Conservation (phyloP, 2,329 filamentous ascomycete species). For the Coniochaeta prunicola region DNA sequence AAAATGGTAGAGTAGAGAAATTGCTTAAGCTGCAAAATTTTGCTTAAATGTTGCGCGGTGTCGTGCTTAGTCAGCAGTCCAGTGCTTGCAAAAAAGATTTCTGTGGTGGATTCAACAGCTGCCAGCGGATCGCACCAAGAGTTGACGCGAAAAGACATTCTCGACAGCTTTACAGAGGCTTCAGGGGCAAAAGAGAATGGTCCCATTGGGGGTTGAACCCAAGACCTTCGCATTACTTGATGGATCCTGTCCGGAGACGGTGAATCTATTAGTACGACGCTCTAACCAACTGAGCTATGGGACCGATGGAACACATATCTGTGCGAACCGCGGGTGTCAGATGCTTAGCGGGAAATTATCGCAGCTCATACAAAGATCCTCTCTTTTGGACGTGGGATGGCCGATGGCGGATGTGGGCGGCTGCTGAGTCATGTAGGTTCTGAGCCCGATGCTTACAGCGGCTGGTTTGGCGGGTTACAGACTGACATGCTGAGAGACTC, state of each 20-base stretch:
- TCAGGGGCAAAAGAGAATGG: neutral
- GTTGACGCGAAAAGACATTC: neutral
- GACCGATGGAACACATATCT: neutral
- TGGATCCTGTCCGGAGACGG: neutral
- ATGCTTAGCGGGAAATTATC: too few relatives aligned
- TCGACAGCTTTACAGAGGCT: too few relatives aligned
- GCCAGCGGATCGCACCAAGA: neutral
- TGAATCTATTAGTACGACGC: slow-evolving; percentile 1
- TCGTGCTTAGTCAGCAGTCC: neutral
- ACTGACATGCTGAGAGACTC: too few relatives aligned
- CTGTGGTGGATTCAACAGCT: neutral
- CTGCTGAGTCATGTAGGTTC: too few relatives aligned
- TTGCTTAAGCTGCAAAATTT: neutral
- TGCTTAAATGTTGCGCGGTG: neutral
- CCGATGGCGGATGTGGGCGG: too few relatives aligned
- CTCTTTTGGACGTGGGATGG: too few relatives aligned
- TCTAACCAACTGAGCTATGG: slow-evolving; percentile 1
- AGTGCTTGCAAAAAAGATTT: neutral
- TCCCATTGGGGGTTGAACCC: slow-evolving; percentile 1
- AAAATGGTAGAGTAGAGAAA: neutral
- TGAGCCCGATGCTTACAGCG: too few relatives aligned
- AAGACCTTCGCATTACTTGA: slow-evolving; percentile 2
- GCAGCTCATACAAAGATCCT: too few relatives aligned
- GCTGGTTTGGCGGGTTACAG: too few relatives aligned
- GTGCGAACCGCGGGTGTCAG: neutral